Conservation (phyloP, 352 stramenopile genomes). For the Pythium utonaiense region DNA sequence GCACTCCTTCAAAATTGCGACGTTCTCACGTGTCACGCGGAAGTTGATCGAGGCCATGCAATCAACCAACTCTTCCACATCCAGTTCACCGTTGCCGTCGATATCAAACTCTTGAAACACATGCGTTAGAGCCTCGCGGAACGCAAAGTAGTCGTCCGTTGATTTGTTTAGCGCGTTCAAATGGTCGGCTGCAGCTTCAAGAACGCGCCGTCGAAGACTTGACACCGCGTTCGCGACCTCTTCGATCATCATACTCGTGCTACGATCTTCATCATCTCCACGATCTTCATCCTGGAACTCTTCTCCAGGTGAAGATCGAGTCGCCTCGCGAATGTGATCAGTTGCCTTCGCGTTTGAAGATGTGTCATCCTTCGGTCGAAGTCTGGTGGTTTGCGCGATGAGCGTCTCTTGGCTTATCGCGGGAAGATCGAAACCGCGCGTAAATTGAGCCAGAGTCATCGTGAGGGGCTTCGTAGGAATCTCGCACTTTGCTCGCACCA, state of each 20-base stretch:
- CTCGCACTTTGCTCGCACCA: constrained; percentile 46
- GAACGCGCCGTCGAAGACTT: constrained; percentile 34
- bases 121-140: constrained; percentile 45
- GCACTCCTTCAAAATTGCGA: constrained; percentile 49
- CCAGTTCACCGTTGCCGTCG: constrained; percentile 49
- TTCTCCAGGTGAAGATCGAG: not conserved
- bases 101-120: constrained; percentile 58
- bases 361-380: not conserved
- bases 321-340: not conserved
- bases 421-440: constrained; percentile 49
- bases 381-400: not conserved
- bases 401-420: not conserved
- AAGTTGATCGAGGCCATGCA: constrained; percentile 56
- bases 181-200: constrained; percentile 35
- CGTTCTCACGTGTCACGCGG: constrained; percentile 32
- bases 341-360: not conserved
- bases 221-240: constrained; percentile 32
- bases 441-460: constrained; percentile 46
- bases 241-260: constrained; percentile 26
- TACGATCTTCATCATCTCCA: not conserved
- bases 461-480: constrained; percentile 35
- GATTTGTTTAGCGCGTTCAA: constrained; percentile 25
- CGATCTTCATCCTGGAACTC: constrained; percentile 16
- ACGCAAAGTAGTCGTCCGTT: constrained; percentile 38
- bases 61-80: constrained; percentile 43